phyloP scores from a whole-genome alignment of 768 basidiomycete species.

The Suillus variegatus region DNA sequence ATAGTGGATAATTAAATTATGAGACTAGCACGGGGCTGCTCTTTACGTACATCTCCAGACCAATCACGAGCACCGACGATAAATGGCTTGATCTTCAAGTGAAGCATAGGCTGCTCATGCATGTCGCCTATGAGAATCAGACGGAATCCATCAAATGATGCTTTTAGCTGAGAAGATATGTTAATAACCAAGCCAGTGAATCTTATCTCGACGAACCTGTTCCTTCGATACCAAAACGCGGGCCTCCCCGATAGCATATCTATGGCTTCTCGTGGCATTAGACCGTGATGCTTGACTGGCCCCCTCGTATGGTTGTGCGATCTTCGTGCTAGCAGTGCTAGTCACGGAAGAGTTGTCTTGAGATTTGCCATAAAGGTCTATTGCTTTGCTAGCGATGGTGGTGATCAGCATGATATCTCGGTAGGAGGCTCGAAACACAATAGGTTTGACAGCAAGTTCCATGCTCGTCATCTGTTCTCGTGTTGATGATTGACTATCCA shows the following conservation, averaged over 20 bases:
- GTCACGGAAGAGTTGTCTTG: constrained; percentile 27
- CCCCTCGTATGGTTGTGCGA: neutral
- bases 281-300: constrained; percentile 11
- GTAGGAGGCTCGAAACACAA: constrained; percentile 94
- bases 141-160: constrained; percentile 87
- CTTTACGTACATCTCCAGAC: constrained; percentile 75
- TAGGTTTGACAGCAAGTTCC: constrained; percentile 77
- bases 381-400: constrained; percentile 82
- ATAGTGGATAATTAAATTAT: neutral
- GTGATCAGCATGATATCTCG: constrained; percentile 90
- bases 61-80: constrained; percentile 84
- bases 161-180: constrained; percentile 62
- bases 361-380: constrained; percentile 65
- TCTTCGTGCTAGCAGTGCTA: constrained; percentile 1
- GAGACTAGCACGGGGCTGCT: neutral
- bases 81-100: constrained; percentile 86
- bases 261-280: constrained; percentile 14
- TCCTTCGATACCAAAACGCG: constrained; percentile 73
- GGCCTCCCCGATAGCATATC: constrained; percentile 34
- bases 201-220: constrained; percentile 52
- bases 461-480: constrained; percentile 78
- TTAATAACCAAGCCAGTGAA: constrained; percentile 1
- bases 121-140: constrained; percentile 92
- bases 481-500: constrained; percentile 80
- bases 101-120: constrained; percentile 92